phyloP scores from a whole-genome alignment of 2,329 filamentous ascomycete genomes.

The Pestalotiopsis sp. region DNA sequence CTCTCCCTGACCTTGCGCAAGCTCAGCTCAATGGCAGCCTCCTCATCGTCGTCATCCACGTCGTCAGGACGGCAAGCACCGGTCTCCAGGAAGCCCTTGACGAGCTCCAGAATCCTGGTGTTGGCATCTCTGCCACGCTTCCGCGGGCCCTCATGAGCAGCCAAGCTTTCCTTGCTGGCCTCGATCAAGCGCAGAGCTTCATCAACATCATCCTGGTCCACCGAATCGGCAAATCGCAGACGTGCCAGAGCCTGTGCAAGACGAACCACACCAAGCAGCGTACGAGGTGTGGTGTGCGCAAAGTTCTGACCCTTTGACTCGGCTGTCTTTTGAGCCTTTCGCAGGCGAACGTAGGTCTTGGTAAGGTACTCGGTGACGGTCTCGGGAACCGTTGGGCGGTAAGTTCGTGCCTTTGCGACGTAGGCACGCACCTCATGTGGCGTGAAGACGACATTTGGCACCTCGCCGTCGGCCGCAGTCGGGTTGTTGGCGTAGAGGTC shows the following conservation, averaged over 20 bases:
- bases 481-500: constrained; percentile 56
- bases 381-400: constrained; percentile 82
- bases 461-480: constrained; percentile 41
- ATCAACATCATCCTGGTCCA: constrained; percentile 91
- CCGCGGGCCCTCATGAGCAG: constrained; percentile 63
- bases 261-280: constrained; percentile 88
- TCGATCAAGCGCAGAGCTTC: constrained; percentile 90
- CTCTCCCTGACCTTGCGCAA: constrained; percentile 87
- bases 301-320: constrained; percentile 92
- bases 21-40: constrained; percentile 69
- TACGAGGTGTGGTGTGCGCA: constrained; percentile 91
- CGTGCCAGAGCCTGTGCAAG: constrained; percentile 92
- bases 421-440: constrained; percentile 95
- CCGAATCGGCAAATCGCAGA: constrained; percentile 82
- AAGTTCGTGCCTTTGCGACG: constrained; percentile 89
- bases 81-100: constrained; percentile 83
- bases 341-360: constrained; percentile 93
- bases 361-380: constrained; percentile 94
- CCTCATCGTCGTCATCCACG: constrained; percentile 55
- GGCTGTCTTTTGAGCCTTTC: constrained; percentile 87
- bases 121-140: constrained; percentile 76
- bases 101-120: constrained; percentile 92
- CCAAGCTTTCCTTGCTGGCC: constrained; percentile 89
- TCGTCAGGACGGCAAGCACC: constrained; percentile 79
- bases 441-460: constrained; percentile 72